Evolutionary conservation across 2,329 filamentous ascomycete species (phyloP), one percentile per base, ranked within the genome.

Genomic region (Myrmaecium sp.): DNA sequence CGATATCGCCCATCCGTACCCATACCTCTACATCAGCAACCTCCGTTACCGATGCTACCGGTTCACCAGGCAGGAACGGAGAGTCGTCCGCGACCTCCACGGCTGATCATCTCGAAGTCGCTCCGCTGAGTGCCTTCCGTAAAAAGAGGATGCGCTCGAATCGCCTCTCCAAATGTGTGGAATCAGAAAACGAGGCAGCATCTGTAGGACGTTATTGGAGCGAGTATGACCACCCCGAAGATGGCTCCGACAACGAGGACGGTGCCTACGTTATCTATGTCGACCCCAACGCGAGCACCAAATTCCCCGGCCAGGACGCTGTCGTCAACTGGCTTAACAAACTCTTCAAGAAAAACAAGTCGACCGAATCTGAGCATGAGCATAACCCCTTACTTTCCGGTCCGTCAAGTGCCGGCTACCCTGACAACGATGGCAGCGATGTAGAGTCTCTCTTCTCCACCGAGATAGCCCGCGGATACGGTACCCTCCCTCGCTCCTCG

Each of bases 141-240:
- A 59, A 58, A 40, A 59, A 58, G 40, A 40, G 44, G 19, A 17
- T 17, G 18, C 8, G 18, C 8, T 20, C 11, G 18, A 20, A 14
- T 15, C 7, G 13, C 28, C 13, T 11, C 37, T 10, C 36, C 38
- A 3, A 35, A 42, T 2, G 35, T 40, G 6, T 32, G 37, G 23
- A 30, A 35, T 12, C 36, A 45, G 10, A 40, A 40, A 18, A 33
- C 36, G 2, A 35, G 38, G 17, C 25, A 33, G 16, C 33, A 33
- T 17, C 45, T 47, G 26, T 40, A n/a, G n/a, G 52, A 38, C 32
- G 47, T 26, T 89, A 86, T 44, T 91, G 81, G 80, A 86, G 80
- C 48, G 81, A 91, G 47, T 89, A 86, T 47, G 81, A 91, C 37
- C 57, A 84, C 44, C 78, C 77, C 6, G 82, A 80, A 44, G 77